Conservation (phyloP, 2,329 filamentous ascomycete genomes). For the Aspergillus carbonarius region DNA sequence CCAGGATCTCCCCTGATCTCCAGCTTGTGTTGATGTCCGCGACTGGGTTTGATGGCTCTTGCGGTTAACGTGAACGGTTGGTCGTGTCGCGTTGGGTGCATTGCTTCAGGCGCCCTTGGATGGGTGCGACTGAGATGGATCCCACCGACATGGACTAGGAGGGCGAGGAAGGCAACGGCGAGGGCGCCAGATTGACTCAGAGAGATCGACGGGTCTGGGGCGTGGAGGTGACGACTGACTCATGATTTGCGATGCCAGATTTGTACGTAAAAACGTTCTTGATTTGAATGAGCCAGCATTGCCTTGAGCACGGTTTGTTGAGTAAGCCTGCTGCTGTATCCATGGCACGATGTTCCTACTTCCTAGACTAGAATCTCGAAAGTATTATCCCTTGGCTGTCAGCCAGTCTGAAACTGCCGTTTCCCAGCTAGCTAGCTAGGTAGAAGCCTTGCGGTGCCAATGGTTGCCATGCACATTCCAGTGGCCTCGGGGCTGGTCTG, state of each 20-base stretch:
- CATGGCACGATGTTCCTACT: too few relatives aligned
- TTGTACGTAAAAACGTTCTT: constrained; percentile 33
- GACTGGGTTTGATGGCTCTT: constrained; percentile 24
- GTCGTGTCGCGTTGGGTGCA: constrained; percentile 17
- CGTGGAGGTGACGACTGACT: constrained; percentile 26
- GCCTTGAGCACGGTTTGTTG: neutral
- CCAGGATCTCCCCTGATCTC: constrained; percentile 8
- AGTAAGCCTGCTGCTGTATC: too few relatives aligned
- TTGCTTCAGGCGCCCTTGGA: constrained; percentile 8
- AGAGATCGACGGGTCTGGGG: constrained; percentile 28
- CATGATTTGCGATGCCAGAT: constrained; percentile 31
- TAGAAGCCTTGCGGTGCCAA: too few relatives aligned
- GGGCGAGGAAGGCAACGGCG: constrained; percentile 16
- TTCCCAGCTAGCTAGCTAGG: too few relatives aligned
- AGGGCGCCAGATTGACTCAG: constrained; percentile 19
- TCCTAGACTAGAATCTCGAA: too few relatives aligned
- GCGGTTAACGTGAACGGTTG: constrained; percentile 21
- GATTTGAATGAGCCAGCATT: neutral
- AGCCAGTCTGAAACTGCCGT: too few relatives aligned
- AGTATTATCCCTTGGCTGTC: too few relatives aligned
- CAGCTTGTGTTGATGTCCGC: constrained; percentile 22
- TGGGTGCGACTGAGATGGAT: constrained; percentile 6
- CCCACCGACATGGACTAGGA: constrained; percentile 14
- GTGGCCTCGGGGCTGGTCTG: neutral
- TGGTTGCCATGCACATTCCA: too few relatives aligned